These are phyloP conservation scores for Trypanosoma cruzi DNA, from an alignment of 208 protist genomes.

Conservation along the genomic window DNA sequence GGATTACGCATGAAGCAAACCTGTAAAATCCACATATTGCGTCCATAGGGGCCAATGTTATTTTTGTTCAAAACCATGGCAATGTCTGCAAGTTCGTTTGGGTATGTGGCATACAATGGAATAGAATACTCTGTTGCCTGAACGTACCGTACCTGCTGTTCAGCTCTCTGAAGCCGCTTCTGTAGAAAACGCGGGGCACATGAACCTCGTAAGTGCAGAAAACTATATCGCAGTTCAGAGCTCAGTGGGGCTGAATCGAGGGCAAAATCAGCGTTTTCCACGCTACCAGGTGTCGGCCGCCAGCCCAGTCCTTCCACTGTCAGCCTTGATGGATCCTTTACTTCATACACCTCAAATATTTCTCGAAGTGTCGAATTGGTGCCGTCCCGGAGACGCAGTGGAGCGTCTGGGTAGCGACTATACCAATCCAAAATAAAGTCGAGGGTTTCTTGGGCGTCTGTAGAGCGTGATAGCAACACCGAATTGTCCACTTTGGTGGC, in stretches of 20 bases:
- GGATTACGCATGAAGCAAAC: slow-evolving; percentile 78
- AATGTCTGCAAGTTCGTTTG: slow-evolving; percentile 60
- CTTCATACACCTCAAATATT: slow-evolving; percentile 59
- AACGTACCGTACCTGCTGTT: slow-evolving; percentile 41
- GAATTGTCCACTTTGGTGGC: slow-evolving; percentile 87
- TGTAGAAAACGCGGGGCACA: slow-evolving; percentile 61
- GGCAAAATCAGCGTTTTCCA: slow-evolving; percentile 34
- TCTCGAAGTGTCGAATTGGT: slow-evolving; percentile 73
- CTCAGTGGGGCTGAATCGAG: slow-evolving; percentile 45
- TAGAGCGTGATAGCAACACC: slow-evolving; percentile 62
- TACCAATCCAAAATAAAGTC: slow-evolving; percentile 80
- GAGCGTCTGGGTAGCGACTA: slow-evolving; percentile 51
- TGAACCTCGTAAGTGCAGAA: slow-evolving; percentile 62
- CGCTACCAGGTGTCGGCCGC: slow-evolving; percentile 43
- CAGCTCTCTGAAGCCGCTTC: slow-evolving; percentile 50
- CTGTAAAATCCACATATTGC: slow-evolving; percentile 96
- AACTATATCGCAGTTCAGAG: slow-evolving; percentile 84
- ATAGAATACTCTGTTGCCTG: slow-evolving; percentile 86
- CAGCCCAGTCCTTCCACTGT: slow-evolving; percentile 88
- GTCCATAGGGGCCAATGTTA: slow-evolving; percentile 65
- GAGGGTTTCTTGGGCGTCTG: slow-evolving; percentile 81
- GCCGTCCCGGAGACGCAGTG: slow-evolving; percentile 57
- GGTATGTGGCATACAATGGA: slow-evolving; percentile 74
- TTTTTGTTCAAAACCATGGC: slow-evolving; percentile 57
- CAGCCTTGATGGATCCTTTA: slow-evolving; percentile 57